Evolutionary conservation across 129 eudicot genomes (phyloP).

Genomic region (Flaveria trinervia): DNA sequence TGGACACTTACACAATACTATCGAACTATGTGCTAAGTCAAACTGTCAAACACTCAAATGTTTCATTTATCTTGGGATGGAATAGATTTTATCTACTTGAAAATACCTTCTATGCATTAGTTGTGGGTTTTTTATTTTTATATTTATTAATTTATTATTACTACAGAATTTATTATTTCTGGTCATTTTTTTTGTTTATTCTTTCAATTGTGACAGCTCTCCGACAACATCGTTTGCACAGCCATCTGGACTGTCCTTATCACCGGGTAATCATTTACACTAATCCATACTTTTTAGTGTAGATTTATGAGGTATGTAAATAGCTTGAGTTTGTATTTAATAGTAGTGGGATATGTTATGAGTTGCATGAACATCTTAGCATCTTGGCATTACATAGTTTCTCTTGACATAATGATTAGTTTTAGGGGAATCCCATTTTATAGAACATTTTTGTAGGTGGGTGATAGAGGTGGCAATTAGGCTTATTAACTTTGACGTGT

Average conservation of each 20-base stretch:
- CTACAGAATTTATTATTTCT: constrained; percentile 6
- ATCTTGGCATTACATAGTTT: not conserved
- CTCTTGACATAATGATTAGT: not conserved
- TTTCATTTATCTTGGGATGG: not conserved
- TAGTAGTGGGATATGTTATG: constrained; percentile 7
- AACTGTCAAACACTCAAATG: not conserved
- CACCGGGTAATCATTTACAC: constrained; percentile 57
- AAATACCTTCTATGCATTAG: constrained; percentile 4
- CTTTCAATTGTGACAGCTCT: constrained; percentile 51
- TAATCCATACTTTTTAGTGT: not conserved
- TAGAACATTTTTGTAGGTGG: not conserved
- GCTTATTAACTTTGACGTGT: not conserved
- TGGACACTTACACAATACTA: not conserved
- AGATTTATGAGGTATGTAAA: not conserved
- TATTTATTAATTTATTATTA: not conserved
- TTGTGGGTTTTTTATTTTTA: not conserved
- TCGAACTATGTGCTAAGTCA: constrained; percentile 8
- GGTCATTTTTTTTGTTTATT: not conserved
- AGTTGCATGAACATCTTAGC: not conserved
- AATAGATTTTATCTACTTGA: constrained; percentile 12
- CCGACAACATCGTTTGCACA: constrained; percentile 93
- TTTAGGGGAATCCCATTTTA: not conserved
- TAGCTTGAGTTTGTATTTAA: constrained; percentile 2
- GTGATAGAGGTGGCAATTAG: constrained; percentile 2
- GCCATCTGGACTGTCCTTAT: constrained; percentile 94